Evolutionary conservation across 495 filamentous ascomycete genomes (phyloP), one percentile per base, ranked within the genome.

Genomic region (Penicillium taxi): DNA sequence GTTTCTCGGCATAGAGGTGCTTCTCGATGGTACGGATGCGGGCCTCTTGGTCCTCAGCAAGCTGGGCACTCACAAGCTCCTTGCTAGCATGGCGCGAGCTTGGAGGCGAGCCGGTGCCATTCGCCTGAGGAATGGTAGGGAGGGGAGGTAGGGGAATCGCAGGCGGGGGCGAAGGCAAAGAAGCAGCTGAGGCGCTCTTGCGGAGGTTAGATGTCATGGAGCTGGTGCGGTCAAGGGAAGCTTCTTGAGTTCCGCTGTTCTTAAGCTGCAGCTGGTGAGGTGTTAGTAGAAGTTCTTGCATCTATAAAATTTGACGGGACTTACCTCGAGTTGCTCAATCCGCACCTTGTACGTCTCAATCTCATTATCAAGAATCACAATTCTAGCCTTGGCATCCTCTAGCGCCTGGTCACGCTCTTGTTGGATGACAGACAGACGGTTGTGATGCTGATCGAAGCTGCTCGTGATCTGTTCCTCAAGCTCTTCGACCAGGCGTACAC

Each of bases 1-100:
- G 90, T 58, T 94, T 95, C 69, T 98, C 91, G 17, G 93, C 89
- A 42, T 81, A 82, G 20, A 98, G 75, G 55, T 96, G 88, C 69
- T 95, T 95, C 69, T 96, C 91, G 45, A 98, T 94, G 16, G 88
- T 90, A 30, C 82, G 80, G 53, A 98, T 93, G 31, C 87, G 90
- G 25, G 83, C 80, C 58, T 96, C 93, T 55, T 94, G 87, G 45
- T 98, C 91, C 47, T 96, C 90, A 32, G 69, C 61, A 5, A 72
- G 25, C 52, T 85, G 78, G 19, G 71, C 69, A 31, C 71, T 68
- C 32, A 75, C 78, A 39, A 90, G 71, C 48, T 96, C 89, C 48
- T 90, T 93, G 67, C 82, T 87, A 11, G 78, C 69, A 38, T 86
- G 86, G 5, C 86, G 80, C 37, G 67, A 65, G 54, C 58, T 61